A percentile compares a stretch with the other conserved stretches of the same genome.
Conservation (phyloP, 2,329 filamentous ascomycete species). For the Scleromitrula shiraiana region DNA sequence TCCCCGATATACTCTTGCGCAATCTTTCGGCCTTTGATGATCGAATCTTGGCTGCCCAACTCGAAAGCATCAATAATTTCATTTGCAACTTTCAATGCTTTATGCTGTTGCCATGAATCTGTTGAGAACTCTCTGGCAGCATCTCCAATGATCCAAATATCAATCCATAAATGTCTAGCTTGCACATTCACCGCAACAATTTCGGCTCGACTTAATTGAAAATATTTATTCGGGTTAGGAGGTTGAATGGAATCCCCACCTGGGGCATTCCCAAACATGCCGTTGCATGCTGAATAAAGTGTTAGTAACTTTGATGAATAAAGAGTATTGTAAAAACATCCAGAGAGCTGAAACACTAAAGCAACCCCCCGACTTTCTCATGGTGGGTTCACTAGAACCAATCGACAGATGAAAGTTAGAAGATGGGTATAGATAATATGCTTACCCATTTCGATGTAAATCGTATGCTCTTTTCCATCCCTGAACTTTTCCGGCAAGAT, state of each 20-base stretch:
- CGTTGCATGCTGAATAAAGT: conserved; percentile 63
- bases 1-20: conserved; percentile 76
- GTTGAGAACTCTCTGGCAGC: conserved; percentile 84
- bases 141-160: conserved; percentile 94
- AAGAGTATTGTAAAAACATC: no score
- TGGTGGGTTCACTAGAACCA: no score
- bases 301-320: background rate
- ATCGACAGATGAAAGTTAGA: no score
- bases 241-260: conserved; percentile 83
- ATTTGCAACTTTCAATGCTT: conserved; percentile 76
- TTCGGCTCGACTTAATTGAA: conserved; percentile 65
- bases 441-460: conserved; percentile 84
- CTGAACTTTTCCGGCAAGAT: conserved; percentile 73
- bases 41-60: conserved; percentile 67
- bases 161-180: conserved; percentile 75
- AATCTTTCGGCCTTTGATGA: conserved; percentile 73
- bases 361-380: no score
- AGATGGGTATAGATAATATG: no score
- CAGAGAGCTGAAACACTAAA: no score
- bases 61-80: conserved; percentile 87
- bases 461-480: conserved; percentile 76
- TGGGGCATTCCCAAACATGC: conserved; percentile 91
- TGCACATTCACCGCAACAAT: conserved; percentile 85
- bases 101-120: conserved; percentile 82
- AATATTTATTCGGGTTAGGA: conserved; percentile 77